Evolutionary conservation across 2,329 filamentous ascomycete genomes (phyloP), one percentile per base, ranked within the genome.

Genomic region (Exophiala sp.): DNA sequence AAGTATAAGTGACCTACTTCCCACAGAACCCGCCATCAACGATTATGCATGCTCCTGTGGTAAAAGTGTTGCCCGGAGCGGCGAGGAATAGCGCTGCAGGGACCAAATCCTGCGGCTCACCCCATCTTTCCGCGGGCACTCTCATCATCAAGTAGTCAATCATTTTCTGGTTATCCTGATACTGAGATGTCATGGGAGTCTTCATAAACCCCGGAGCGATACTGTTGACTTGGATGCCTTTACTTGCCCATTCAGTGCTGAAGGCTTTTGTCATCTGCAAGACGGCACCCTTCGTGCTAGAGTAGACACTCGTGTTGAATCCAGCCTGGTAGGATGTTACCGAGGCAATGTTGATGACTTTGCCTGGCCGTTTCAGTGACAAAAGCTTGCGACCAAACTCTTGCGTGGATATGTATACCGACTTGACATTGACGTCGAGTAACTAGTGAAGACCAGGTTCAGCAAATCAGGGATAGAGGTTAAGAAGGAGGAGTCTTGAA

Each of bases 251-350:
- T 50, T 75, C 72, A 10, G 71, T 70, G 0, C 64, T 69, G 2
- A 75, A 62, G 1, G 67, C 71, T 51, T 70, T 73, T 9, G 68
- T 68, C 4, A 76, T 67, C 67, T 74, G 70, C 21, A 70, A 55
- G 2, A 76, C 63, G 2, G 65, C 74, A 10, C 71, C 73, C 54
- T 76, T 76, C 9, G 72, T 73, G 3, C 72, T 72, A 45, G 64
- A 66, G 46, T 65, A 61, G 35, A 52, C 54, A 39, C 59, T 62
- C 10, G 60, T 64, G 33, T 51, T 51, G 40, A 52, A 52, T 1
- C 53, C 53, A 18, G 47, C 53, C 21, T 51, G 45, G 24, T 42
- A 51, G 14, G 48, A 50, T 1, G 49, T 56, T 14, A 56, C 39
- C 18, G 43, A 48, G 12, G 54, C 48, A 18, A 52, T 52, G 14